These are phyloP conservation scores for Cucurbita ficifolia DNA, from an alignment of 306 rosid genomes.

Conservation along the genomic window DNA sequence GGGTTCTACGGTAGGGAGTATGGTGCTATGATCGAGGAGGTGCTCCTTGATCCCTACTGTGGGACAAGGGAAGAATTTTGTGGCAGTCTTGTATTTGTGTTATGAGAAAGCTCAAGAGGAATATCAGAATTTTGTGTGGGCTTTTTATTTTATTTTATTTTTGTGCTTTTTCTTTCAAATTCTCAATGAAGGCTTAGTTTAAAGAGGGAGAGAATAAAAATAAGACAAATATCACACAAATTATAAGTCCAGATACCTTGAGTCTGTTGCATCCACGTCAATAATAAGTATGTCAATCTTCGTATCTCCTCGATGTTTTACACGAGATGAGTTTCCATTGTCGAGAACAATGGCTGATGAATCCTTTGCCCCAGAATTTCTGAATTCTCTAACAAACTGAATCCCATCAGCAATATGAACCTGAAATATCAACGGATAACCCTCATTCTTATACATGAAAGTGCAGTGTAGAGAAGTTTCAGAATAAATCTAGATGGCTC, in stretches of 20 bases:
- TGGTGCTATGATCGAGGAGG: background rate
- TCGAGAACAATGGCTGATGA: background rate
- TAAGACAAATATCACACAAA: background rate
- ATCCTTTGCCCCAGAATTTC: slow-evolving; percentile 12
- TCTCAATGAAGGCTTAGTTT: background rate
- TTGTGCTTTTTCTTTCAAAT: background rate
- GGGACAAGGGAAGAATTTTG: background rate
- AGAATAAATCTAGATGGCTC: background rate
- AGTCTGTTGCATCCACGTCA: slow-evolving; percentile 83
- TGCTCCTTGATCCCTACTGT: background rate
- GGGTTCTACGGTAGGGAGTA: background rate
- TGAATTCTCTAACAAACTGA: slow-evolving; percentile 44
- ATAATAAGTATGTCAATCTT: slow-evolving; percentile 65
- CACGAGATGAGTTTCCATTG: slow-evolving; percentile 18
- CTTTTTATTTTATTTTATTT: too few relatives aligned
- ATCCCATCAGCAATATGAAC: slow-evolving; percentile 83
- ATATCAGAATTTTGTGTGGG: background rate
- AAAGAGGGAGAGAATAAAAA: background rate
- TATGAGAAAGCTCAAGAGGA: background rate
- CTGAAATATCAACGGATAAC: slow-evolving; percentile 29
- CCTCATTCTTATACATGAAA: background rate
- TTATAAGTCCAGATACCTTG: slow-evolving; percentile 42
- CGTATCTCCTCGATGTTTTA: slow-evolving; percentile 16
- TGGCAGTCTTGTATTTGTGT: background rate
- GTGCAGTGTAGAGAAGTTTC: background rate